Percentiles rank a stretch among this genome's conserved stretches.
These are phyloP conservation scores for Hortiboletus flavorubellus DNA, from an alignment of 768 basidiomycete species.

Conservation along the genomic window DNA sequence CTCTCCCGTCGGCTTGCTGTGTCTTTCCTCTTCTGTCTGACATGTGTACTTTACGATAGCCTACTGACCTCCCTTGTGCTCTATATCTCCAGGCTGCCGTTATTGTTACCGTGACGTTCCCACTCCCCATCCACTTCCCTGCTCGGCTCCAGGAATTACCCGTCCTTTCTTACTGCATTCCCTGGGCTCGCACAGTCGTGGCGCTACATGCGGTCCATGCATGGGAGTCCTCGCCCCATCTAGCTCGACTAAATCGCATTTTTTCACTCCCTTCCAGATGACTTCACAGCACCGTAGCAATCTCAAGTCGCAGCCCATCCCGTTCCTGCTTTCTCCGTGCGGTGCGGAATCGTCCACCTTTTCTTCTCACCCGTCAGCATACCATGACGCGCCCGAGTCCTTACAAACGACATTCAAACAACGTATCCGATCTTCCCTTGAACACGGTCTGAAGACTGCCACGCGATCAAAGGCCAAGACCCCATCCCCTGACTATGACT, in stretches of 20 bases:
- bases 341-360: constrained; percentile 37
- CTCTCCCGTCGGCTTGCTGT: constrained; percentile 3
- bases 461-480: constrained; percentile 52
- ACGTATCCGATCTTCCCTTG: constrained; percentile 62
- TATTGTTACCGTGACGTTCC: constrained; percentile 20
- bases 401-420: constrained; percentile 51
- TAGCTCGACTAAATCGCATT: constrained; percentile 36
- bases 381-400: constrained; percentile 37
- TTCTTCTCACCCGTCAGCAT: constrained; percentile 25
- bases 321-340: constrained; percentile 42
- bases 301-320: constrained; percentile 32
- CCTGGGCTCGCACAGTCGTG: constrained; percentile 15
- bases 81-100: constrained; percentile 16
- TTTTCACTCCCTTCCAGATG: constrained; percentile 46
- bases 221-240: constrained; percentile 47
- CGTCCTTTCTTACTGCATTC: constrained; percentile 15
- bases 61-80: constrained; percentile 9
- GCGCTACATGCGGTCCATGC: constrained; percentile 32
- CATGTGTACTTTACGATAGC: constrained; percentile 14
- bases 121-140: constrained; percentile 5
- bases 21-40: constrained; percentile 8
- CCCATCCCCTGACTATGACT: constrained; percentile 37
- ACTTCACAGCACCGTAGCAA: constrained; percentile 39
- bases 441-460: constrained; percentile 62
- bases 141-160: constrained; percentile 8